Conservation (phyloP, 1,284 basidiomycete genomes). For the Ustilago trichophora region DNA sequence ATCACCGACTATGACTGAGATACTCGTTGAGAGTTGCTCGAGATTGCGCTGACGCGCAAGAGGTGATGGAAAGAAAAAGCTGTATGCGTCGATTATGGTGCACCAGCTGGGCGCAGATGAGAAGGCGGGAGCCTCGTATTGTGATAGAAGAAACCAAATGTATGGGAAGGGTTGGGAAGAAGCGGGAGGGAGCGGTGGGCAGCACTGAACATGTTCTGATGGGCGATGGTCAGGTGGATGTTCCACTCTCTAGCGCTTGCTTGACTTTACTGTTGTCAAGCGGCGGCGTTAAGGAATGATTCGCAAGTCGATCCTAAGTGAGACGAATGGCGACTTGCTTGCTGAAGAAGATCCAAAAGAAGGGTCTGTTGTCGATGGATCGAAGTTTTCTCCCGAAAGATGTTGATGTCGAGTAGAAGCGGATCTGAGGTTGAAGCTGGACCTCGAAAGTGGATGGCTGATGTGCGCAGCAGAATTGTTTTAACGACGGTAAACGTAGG, state of each 20-base stretch:
- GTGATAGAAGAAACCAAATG: conserved; percentile 49
- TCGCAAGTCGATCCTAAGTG: too few species aligned
- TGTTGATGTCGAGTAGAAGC: too few species aligned
- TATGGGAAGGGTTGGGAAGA: conserved; percentile 50
- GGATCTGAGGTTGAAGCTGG: too few species aligned
- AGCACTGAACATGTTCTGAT: conserved; percentile 48
- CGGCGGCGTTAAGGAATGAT: conserved; percentile 2
- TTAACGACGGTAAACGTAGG: too few species aligned
- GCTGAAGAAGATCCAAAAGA: too few species aligned
- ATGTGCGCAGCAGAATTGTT: too few species aligned
- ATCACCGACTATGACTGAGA: not conserved
- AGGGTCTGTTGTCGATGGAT: too few species aligned
- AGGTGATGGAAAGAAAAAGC: not conserved
- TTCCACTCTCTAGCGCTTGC: conserved; percentile 35
- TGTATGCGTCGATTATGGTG: conserved; percentile 25
- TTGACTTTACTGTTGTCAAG: conserved; percentile 20
- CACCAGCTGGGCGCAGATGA: conserved; percentile 13
- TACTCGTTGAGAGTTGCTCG: conserved; percentile 2
- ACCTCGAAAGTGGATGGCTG: too few species aligned
- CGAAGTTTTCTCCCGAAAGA: too few species aligned
- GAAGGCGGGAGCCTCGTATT: conserved; percentile 28
- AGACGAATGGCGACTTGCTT: too few species aligned
- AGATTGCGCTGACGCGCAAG: conserved; percentile 13
- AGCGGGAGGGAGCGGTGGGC: conserved; percentile 48
- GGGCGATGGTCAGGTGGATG: conserved; percentile 26